phyloP scores from a whole-genome alignment of 768 basidiomycete genomes.

The Trametes gibbosa region DNA sequence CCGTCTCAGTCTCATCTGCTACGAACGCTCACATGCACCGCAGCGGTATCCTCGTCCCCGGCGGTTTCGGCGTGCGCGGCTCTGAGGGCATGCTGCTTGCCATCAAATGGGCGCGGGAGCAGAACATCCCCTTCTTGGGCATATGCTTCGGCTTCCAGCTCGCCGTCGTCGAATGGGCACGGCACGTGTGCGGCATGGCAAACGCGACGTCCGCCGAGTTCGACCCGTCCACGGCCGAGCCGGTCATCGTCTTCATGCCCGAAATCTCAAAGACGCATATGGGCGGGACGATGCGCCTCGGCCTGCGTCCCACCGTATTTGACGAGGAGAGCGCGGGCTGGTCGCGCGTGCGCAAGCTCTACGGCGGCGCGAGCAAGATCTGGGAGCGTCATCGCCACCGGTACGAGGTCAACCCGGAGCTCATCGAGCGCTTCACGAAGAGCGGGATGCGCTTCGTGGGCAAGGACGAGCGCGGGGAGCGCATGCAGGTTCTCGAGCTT shows the following conservation, averaged over 20 bases:
- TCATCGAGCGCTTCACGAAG: slow-evolving; percentile 65
- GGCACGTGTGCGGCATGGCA: slow-evolving; percentile 74
- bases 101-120: slow-evolving; percentile 96
- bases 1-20: neutral
- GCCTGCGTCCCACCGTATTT: slow-evolving; percentile 94
- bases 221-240: slow-evolving; percentile 53
- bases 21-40: neutral
- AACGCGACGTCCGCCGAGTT: slow-evolving; percentile 90
- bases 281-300: slow-evolving; percentile 99
- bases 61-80: slow-evolving; percentile 91
- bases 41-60: slow-evolving; percentile 95
- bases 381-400: slow-evolving; percentile 98
- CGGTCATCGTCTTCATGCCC: slow-evolving; percentile 95
- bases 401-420: slow-evolving; percentile 92
- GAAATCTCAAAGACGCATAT: slow-evolving; percentile 97
- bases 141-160: slow-evolving; percentile 98
- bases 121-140: slow-evolving; percentile 91
- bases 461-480: slow-evolving; percentile 92
- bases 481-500: slow-evolving; percentile 96
- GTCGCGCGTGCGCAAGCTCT: slow-evolving; percentile 75
- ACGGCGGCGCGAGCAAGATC: slow-evolving; percentile 75
- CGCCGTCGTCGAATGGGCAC: slow-evolving; percentile 92
- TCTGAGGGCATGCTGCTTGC: slow-evolving; percentile 98
- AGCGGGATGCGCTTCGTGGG: slow-evolving; percentile 81
- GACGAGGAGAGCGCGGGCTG: slow-evolving; percentile 62